Base-by-base conservation (phyloP, 495 filamentous ascomycete genomes). In the Achaetomiella virescens region DNA sequence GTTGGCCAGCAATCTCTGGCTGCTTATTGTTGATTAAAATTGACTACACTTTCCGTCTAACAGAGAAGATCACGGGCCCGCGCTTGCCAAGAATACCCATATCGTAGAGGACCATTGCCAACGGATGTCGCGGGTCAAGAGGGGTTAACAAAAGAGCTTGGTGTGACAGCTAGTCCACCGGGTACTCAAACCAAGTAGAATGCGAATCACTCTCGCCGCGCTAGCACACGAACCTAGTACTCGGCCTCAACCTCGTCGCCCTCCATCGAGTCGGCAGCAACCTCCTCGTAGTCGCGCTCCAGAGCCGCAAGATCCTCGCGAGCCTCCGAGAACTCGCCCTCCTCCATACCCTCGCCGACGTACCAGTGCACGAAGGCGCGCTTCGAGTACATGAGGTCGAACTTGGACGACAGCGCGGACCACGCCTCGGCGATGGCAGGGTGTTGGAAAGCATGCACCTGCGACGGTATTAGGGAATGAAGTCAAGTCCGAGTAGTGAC, bases 381-480 rank as follows among this genome's bases (percentile, higher is more conserved):
- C 85, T 98, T 98, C 71, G 91, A 91, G 83, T 97, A 97, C 93
- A 98, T 98, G 70, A 98, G 90, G 65, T 98, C 93, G 77, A 98
- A 98, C 78, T 98, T 98, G 83, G 88, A 86, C 53, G 92, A 95
- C 49, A 98, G 87, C 65, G 92, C 89, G 46, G 90, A 90, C 93
- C 93, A 98, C 54, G 93, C 93, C 79, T 98, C 92, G 67, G 91
- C 89, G 71, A 98, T 98, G 66, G 93, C 93, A 41, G 93, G 57
- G 95, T 98, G 82, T 98, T 98, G 75, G 95, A 97, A 52, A 98
- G 81, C 93, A 98, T 97, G 84, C 92, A 96, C 58, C 87, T 90
- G 70, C 21, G 1, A 15, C 4, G 15, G 10, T 21, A 42, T 60
- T 53, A 60, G 52, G 31, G 18, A n/a, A 22, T 40, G 12, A 10